Evolutionary conservation across 2,329 filamentous ascomycete species (phyloP), one percentile per base, ranked within the genome.

Genomic region (Emmonsiellopsis sp.): DNA sequence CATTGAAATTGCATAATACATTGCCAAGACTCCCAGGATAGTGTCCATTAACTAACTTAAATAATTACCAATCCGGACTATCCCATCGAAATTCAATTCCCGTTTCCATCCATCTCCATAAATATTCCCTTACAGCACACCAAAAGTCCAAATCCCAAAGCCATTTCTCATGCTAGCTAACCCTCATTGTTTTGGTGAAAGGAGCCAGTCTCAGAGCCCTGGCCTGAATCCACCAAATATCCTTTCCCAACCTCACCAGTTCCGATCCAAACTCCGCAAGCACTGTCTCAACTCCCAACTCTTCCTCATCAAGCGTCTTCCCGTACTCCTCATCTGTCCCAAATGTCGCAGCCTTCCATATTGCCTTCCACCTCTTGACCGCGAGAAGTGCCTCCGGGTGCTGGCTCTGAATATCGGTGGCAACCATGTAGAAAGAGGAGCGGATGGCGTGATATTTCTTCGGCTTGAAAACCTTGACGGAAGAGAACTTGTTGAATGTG

Each of bases 391-490:
- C 76, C 33, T 66, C 62, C 0, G 58, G 44, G n/a, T 57, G 55
- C 2, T 62, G 42, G 5, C 65, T 64, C 42, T 70, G 63, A 0
- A 82, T 64, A 2, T 72, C 58, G 1, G 55, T 60, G 81, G 65
- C 34, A 13, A 37, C 34, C 34, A 37, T 37, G 58, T 82, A 82
- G 56, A 81, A 82, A 0, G 77, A 80, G 0, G 73, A 76, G 3
- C 72, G 64, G 17, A 63, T 74, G 1, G 58, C 61, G 54, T 81
- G 75, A 2, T 54, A 58, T 1, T 6, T 60, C 1, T 6, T 56
- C 0, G 75, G 76, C 59, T 82, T 82, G 61, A 70, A 75, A 0
- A 79, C 57, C 21, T 54, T 42, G 0, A 80, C 58, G 0, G 60
- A 44, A 0, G 75, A 64, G 52, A 81, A 77, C n/a, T 62, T 59